phyloP scores from a whole-genome alignment of 139 green algal species.

The Zygnema circumcarinatum region DNA sequence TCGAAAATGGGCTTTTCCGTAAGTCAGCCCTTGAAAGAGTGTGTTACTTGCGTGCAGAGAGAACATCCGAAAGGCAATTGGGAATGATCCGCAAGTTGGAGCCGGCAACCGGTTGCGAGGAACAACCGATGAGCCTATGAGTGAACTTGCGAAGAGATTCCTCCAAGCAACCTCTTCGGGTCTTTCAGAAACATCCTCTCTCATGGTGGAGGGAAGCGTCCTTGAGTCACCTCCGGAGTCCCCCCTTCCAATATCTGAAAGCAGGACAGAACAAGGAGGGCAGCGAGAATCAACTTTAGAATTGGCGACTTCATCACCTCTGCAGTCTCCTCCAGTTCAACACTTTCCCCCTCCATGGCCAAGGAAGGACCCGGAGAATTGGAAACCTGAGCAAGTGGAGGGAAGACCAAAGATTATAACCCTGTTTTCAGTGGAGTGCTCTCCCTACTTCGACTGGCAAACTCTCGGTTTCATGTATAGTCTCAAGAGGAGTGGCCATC shows the following conservation, averaged over 20 bases:
- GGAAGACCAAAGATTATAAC: slow-evolving; percentile 32
- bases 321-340: neutral
- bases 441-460: slow-evolving; percentile 59
- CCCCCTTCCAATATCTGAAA: neutral
- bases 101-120: neutral
- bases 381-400: neutral
- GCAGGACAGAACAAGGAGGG: neutral
- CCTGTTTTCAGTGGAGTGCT: slow-evolving; percentile 56
- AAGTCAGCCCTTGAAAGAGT: too few species aligned
- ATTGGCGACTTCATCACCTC: neutral
- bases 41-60: neutral
- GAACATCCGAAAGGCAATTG: neutral
- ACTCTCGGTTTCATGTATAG: slow-evolving; percentile 50
- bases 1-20: too few species aligned
- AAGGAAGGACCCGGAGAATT: neutral
- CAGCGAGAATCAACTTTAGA: neutral
- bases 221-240: neutral
- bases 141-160: neutral
- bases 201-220: neutral
- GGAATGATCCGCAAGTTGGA: neutral
- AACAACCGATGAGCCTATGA: neutral
- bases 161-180: neutral
- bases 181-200: neutral
- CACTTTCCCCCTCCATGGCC: neutral
- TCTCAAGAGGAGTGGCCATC: slow-evolving; percentile 47